Evolutionary conservation across 202 grass and related monocot species (phyloP).

Genomic region (Bolboschoenoplectus hybrid): DNA sequence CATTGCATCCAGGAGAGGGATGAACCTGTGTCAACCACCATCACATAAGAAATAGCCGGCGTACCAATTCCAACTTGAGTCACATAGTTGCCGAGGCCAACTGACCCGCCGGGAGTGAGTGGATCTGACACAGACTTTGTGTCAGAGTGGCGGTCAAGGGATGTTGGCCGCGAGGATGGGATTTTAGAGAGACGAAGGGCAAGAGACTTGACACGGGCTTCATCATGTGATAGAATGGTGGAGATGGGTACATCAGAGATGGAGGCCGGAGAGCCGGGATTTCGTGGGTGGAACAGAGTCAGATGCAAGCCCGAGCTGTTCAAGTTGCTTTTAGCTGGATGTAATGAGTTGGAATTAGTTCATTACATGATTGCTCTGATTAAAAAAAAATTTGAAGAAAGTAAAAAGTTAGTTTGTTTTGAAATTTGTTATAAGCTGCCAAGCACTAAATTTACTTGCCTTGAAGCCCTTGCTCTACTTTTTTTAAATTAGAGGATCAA

Average conservation of each 20-base stretch:
- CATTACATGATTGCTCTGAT: background rate
- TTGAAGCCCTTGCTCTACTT: background rate
- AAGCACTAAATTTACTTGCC: background rate
- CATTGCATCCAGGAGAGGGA: constrained; percentile 92
- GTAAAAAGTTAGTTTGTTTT: background rate
- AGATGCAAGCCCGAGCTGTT: constrained; percentile 42
- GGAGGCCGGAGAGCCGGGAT: constrained; percentile 32
- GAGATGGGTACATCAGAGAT: constrained; percentile 40
- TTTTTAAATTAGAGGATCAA: background rate
- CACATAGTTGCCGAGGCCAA: constrained; percentile 87
- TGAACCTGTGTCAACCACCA: constrained; percentile 96
- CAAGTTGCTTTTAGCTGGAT: constrained; percentile 14
- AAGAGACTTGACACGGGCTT: constrained; percentile 30
- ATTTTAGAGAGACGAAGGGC: constrained; percentile 53
- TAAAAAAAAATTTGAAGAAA: background rate
- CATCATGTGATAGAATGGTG: constrained; percentile 44
- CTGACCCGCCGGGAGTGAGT: constrained; percentile 59
- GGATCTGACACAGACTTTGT: constrained; percentile 55
- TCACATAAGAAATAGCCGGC: constrained; percentile 56
- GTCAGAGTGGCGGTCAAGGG: constrained; percentile 23
- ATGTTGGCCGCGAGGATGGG: constrained; percentile 41
- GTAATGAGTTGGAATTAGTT: constrained; percentile 8
- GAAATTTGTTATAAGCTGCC: background rate
- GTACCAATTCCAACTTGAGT: constrained; percentile 78
- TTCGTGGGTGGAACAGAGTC: constrained; percentile 39